Conservation (phyloP, 768 basidiomycete genomes). For the Pluteus cervinus region DNA sequence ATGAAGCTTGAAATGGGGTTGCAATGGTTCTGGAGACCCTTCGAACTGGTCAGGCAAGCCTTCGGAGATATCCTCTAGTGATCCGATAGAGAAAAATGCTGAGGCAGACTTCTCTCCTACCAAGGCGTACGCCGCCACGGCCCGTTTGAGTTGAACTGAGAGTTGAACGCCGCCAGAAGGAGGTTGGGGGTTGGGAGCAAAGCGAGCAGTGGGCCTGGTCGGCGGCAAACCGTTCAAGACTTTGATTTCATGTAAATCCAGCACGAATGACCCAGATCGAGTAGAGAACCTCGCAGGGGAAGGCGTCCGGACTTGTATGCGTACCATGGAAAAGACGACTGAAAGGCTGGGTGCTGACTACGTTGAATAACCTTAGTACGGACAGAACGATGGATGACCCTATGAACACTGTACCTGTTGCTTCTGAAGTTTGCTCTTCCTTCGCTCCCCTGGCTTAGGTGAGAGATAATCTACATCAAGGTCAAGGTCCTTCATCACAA, state of each 20-base stretch:
- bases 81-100: slow-evolving; percentile 46
- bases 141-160: slow-evolving; percentile 34
- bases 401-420: neutral
- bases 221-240: too few species aligned
- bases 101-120: slow-evolving; percentile 32
- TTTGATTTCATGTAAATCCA: slow-evolving; percentile 56
- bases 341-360: slow-evolving; percentile 16
- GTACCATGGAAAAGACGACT: slow-evolving; percentile 49
- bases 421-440: neutral
- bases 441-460: neutral
- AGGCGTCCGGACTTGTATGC: slow-evolving; percentile 64
- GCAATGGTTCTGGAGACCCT: slow-evolving; percentile 14
- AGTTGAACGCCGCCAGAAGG: slow-evolving; percentile 21
- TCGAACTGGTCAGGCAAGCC: slow-evolving; percentile 7
- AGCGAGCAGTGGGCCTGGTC: too few species aligned
- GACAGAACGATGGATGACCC: too few species aligned
- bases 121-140: slow-evolving; percentile 44
- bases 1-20: too few species aligned
- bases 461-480: slow-evolving; percentile 43
- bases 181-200: neutral
- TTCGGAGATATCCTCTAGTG: slow-evolving; percentile 19
- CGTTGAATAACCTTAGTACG: slow-evolving; percentile 6
- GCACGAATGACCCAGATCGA: slow-evolving; percentile 63
- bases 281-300: slow-evolving; percentile 38
- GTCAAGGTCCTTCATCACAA: slow-evolving; percentile 56